phyloP scores from a whole-genome alignment of 176 grass and related monocot species.

The Juncus effusus region DNA sequence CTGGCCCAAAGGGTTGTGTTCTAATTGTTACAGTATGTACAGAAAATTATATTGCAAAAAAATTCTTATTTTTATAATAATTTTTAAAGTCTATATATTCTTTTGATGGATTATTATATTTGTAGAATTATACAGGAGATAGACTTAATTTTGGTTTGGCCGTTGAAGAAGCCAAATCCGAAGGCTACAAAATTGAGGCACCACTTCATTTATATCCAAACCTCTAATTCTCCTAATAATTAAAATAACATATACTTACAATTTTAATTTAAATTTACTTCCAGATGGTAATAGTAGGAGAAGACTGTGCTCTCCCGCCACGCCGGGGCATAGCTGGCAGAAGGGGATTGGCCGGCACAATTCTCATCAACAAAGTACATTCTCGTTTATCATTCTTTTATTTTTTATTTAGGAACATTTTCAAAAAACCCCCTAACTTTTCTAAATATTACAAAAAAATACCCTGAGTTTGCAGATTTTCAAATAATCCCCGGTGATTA shows the following conservation, averaged over 20 bases:
- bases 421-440: not conserved
- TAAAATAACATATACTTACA: slow-evolving; percentile 18
- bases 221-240: not conserved
- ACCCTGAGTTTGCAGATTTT: no score
- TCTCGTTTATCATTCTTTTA: not conserved
- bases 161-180: slow-evolving; percentile 55
- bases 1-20: slow-evolving; percentile 44
- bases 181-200: slow-evolving; percentile 54
- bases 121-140: slow-evolving; percentile 54
- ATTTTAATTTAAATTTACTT: slow-evolving; percentile 15
- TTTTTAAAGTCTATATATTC: slow-evolving; percentile 19
- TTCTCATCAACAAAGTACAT: slow-evolving; percentile 66
- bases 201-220: slow-evolving; percentile 1
- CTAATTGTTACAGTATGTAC: slow-evolving; percentile 42
- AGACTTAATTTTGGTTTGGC: slow-evolving; percentile 60
- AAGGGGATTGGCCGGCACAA: slow-evolving; percentile 69
- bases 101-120: slow-evolving; percentile 8
- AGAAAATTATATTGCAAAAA: not conserved
- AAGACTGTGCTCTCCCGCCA: slow-evolving; percentile 67
- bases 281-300: slow-evolving; percentile 69
- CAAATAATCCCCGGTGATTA: no score
- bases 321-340: slow-evolving; percentile 51
- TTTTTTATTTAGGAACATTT: not conserved
- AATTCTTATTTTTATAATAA: not conserved
- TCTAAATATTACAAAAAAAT: no score